phyloP scores from a whole-genome alignment of 768 basidiomycete genomes.

The Tricholoma flavovirens region DNA sequence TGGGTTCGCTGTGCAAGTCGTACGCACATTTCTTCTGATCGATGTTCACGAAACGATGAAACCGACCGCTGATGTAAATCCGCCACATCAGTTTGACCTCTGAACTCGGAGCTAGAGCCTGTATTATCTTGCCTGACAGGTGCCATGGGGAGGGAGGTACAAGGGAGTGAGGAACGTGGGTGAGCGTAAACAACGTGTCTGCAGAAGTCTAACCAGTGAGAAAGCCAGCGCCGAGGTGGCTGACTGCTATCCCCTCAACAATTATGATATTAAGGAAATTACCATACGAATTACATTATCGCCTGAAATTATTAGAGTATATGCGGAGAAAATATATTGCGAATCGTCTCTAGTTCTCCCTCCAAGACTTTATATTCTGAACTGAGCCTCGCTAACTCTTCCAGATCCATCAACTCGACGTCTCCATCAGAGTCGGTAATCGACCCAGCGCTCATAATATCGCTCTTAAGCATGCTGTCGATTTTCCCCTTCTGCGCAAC shows the following conservation, averaged over 20 bases:
- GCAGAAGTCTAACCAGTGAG: too few relatives aligned
- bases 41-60: background rate
- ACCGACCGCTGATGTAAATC: background rate
- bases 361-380: constrained; percentile 39
- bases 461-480: constrained; percentile 44
- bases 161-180: background rate
- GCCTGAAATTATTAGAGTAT: background rate
- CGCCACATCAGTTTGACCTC: background rate
- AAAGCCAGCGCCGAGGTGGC: background rate
- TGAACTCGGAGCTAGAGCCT: too few relatives aligned
- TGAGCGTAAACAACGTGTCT: background rate
- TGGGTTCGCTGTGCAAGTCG: background rate
- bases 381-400: constrained; percentile 43
- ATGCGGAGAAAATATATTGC: constrained; percentile 25
- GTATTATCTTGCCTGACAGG: background rate
- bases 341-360: constrained; percentile 51
- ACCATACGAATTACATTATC: background rate
- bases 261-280: too few relatives aligned
- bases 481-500: constrained; percentile 46
- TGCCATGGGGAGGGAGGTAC: background rate
- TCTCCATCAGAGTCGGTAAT: constrained; percentile 51
- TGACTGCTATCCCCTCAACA: background rate
- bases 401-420: constrained; percentile 45
- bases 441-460: constrained; percentile 27
- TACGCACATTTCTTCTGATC: background rate